Base-by-base conservation (phyloP, 805 yeast species). In the Teunomyces atbi region DNA sequence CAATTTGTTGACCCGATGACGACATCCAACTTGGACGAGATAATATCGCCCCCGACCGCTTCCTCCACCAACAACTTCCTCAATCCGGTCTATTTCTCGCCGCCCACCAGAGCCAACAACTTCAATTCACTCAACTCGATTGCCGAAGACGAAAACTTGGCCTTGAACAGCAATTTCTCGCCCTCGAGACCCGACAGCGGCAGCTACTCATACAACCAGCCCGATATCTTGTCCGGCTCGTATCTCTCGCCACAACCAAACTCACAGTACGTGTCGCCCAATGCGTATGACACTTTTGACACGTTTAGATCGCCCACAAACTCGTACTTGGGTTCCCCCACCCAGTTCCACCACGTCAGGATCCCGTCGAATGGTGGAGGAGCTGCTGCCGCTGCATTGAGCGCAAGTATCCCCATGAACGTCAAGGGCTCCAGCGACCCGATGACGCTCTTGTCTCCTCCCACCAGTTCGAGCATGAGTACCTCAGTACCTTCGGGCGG, bases 11-110 rank as follows among this genome's bases (percentile, higher is more conserved):
- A 40, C 21, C 47, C 56, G 16, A 45, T 47, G 20, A 48, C 47
- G 29, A 51, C 56, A 8, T 48, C 68, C 20, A 66, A 63, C 50
- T 54, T 71, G 39, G 74, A 71, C 48, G 73, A 65, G 49, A 50
- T 71, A 32, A 62, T 71, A 35, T 68, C 72, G 3, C 76, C 76
- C 1, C 56, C 52, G 23, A 57, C 54, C 38, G 41, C 44, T 32
- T 45, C 45, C 32, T 45, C 47, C 32, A 49, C 47, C 46, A 51
- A 50, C 45, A 52, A 55, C 42, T 68, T 68, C 39, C 48, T 65
- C 21, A 65, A 66, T 32, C 61, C 74, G 5, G 73, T 69, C 47
- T 72, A 71, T 51, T 73, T 73, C 43, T 69, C 74, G 4, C 77
- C 77, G 3, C 62, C 66, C 8, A 57, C 60, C 10, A 58, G 61